Evolutionary conservation across 139 green algal species (phyloP).

Genomic region (Tetraselmis chui): DNA sequence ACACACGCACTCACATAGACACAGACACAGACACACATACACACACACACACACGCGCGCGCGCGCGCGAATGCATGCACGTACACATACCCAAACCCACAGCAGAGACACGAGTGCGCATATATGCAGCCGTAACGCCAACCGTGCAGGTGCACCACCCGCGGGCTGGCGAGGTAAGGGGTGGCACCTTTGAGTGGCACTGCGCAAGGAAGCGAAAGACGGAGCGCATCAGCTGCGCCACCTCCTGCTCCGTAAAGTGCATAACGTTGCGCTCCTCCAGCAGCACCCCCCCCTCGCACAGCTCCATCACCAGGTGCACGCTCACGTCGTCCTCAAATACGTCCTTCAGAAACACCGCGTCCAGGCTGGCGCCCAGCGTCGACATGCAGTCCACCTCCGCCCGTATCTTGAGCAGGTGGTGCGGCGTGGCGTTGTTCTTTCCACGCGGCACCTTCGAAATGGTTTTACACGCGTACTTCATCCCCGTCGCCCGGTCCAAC

Average conservation of each 20-base stretch:
- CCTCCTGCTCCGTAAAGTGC: background rate
- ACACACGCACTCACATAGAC: no score
- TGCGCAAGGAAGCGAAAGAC: background rate
- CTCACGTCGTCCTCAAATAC: constrained; percentile 2
- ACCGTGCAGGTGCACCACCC: no score
- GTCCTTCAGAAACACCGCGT: constrained; percentile 7
- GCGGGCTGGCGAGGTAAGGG: background rate
- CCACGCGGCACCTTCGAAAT: background rate
- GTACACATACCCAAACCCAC: no score
- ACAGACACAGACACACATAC: no score
- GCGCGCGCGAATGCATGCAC: no score
- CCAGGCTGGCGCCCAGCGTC: constrained; percentile 1
- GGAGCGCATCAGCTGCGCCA: background rate
- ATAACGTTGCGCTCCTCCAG: background rate
- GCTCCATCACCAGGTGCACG: constrained; percentile 13
- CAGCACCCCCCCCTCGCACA: constrained; percentile 8
- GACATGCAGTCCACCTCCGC: constrained; percentile 1
- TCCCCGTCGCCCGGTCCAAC: background rate
- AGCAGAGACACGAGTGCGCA: no score
- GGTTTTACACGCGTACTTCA: background rate
- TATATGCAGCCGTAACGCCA: no score
- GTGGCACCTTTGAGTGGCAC: background rate
- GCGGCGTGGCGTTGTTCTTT: background rate
- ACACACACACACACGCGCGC: no score
- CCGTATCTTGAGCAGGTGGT: background rate